These are phyloP conservation scores for Fraxinus excelsior DNA, from an alignment of 257 asterid species.

Conservation along the genomic window DNA sequence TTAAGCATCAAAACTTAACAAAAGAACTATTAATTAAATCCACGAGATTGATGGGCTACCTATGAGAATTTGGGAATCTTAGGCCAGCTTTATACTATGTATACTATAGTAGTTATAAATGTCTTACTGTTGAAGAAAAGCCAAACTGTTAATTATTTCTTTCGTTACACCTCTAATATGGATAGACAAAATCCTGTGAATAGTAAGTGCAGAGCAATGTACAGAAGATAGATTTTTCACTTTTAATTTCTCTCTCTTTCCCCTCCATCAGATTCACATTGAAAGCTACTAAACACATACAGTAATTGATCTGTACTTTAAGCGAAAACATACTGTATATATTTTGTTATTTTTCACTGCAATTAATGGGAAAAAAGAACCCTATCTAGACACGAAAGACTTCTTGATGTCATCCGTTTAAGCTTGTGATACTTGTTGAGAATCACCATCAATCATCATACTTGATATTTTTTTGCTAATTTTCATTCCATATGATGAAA, in stretches of 20 bases:
- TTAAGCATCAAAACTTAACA: no score
- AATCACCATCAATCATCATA: neutral
- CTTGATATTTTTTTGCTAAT: neutral
- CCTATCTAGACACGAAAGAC: neutral
- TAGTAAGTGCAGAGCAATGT: slow-evolving; percentile 44
- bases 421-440: neutral
- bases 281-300: neutral
- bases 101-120: no score
- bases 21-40: neutral
- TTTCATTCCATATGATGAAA: neutral
- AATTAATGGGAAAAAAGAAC: neutral
- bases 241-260: slow-evolving; percentile 25
- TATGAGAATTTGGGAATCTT: no score
- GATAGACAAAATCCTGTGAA: slow-evolving; percentile 42
- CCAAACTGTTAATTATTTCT: neutral
- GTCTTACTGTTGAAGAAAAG: no score
- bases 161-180: slow-evolving; percentile 42
- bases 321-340: no score
- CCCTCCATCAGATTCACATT: neutral
- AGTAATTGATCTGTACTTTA: neutral
- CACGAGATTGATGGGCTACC: no score
- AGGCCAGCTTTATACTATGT: no score
- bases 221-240: slow-evolving; percentile 50
- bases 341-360: neutral
- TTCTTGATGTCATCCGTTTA: no score